Base-by-base conservation (phyloP, 2,329 filamentous ascomycete species). In the Penicillium brevicompactum region DNA sequence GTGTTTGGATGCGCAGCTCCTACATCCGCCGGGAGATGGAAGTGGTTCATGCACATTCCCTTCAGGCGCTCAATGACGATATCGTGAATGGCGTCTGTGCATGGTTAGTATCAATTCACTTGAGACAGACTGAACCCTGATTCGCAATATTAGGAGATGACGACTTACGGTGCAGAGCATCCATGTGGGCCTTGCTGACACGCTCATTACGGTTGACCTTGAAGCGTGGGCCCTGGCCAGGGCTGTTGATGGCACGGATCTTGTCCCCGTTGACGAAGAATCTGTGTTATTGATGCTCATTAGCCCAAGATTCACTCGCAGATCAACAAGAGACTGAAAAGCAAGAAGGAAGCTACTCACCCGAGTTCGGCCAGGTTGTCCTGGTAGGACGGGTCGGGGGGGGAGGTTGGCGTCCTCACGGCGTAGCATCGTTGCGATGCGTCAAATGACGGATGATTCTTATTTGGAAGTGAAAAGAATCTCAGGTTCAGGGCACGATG, bases 201-300 rank as follows among this genome's bases (percentile, higher is more conserved):
- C 91, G 86, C n/a, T 84, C 78, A 71, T 91, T 92, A 63, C 84
- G 86, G 69, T 84, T 88, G 50, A 89, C 73, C 70, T 86, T 87
- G 79, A 83, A 96, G 3, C 63, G 90, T 83, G 78, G 91, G 96
- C 68, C 87, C 87, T 61, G 82, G 27, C 87, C 81, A 0, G 88
- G 86, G 34, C 91, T 77, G 21, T 82, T 77, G 51, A 90, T 87
- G 57, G 81, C 86, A 46, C 89, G 86, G 58, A 96, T 83, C 66
- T 93, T 85, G 62, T 86, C 74, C 0, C 87, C 81, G 63, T 90
- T 92, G 74, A 96, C 74, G 70, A 90, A 92, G 74, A 92, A 95
- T 42, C 91, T 92, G 56, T 51, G 32, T 22, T 5, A 48, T 46
- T 7, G 32, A 37, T 31, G 31, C 31, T 34, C 31, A 34, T 34